These are phyloP conservation scores for Evernia prunastri DNA, from an alignment of 495 filamentous ascomycete genomes.

Conservation along the genomic window DNA sequence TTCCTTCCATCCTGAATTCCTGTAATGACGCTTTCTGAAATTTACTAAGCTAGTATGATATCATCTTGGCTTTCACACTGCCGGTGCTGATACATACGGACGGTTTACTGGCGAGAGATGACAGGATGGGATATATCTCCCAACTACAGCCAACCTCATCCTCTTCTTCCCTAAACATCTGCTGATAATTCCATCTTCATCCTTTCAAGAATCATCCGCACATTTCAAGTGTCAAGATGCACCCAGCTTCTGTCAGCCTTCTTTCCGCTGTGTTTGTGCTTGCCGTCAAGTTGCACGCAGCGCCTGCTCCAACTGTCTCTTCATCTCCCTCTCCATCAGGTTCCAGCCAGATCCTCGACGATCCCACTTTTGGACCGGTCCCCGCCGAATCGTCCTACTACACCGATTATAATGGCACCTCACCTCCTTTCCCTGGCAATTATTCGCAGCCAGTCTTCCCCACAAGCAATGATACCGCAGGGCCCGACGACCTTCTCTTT, in stretches of 20 bases:
- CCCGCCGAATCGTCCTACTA: conserved; percentile 14
- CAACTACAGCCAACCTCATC: neutral
- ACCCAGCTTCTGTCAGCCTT: neutral
- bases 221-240: conserved; percentile 4
- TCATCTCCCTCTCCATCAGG: conserved; percentile 5
- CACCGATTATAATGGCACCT: conserved; percentile 11
- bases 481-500: conserved; percentile 42
- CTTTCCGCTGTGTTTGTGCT: conserved; percentile 2
- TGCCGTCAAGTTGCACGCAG: conserved; percentile 6
- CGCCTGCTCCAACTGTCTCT: neutral
- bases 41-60: neutral
- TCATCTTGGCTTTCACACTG: neutral
- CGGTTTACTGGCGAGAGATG: neutral
- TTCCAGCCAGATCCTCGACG: conserved; percentile 15
- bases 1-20: neutral
- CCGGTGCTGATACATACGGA: neutral
- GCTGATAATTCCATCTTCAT: neutral
- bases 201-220: neutral
- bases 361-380: conserved; percentile 20
- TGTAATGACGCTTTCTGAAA: neutral
- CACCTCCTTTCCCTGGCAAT: conserved; percentile 41
- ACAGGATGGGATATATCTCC: neutral
- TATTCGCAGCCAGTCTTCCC: conserved; percentile 39
- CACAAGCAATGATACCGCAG: conserved; percentile 32
- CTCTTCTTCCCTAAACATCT: neutral